phyloP scores from a whole-genome alignment of 1,284 basidiomycete genomes.

The Paramarasmius palmivorus region DNA sequence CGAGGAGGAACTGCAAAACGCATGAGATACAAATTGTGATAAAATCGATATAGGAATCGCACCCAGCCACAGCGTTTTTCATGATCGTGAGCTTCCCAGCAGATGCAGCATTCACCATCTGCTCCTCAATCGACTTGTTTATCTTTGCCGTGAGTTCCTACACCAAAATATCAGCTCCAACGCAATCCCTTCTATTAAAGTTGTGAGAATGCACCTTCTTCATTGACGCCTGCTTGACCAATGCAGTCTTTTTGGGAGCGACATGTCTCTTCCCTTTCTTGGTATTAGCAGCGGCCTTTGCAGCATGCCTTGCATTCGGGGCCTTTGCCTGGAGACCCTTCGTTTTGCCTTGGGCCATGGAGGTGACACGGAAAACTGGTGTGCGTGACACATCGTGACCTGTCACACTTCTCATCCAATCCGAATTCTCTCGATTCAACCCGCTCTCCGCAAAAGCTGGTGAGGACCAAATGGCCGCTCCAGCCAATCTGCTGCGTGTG shows the following conservation, averaged over 20 bases:
- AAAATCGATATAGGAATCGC: slow-evolving; percentile 23
- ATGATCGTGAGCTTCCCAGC: slow-evolving; percentile 87
- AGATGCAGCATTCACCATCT: slow-evolving; percentile 87
- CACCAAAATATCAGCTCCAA: neutral
- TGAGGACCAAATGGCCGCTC: slow-evolving; percentile 44
- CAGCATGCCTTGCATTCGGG: slow-evolving; percentile 53
- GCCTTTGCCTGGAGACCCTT: slow-evolving; percentile 63
- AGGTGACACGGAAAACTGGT: slow-evolving; percentile 1
- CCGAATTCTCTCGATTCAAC: slow-evolving; percentile 35
- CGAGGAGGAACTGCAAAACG: slow-evolving; percentile 5
- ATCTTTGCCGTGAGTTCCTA: slow-evolving; percentile 87
- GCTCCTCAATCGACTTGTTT: slow-evolving; percentile 84
- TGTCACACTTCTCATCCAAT: slow-evolving; percentile 1
- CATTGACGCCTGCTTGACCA: slow-evolving; percentile 69
- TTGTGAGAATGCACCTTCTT: slow-evolving; percentile 51
- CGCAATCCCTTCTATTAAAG: neutral
- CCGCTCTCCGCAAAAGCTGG: slow-evolving; percentile 32
- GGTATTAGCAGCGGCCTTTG: slow-evolving; percentile 60
- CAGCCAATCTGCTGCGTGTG: slow-evolving; percentile 46
- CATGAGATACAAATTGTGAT: neutral
- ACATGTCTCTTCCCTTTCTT: slow-evolving; percentile 75
- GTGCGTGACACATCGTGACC: neutral
- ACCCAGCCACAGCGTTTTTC: slow-evolving; percentile 58
- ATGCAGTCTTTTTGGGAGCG: slow-evolving; percentile 69
- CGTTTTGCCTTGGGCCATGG: slow-evolving; percentile 61